A percentile compares a stretch with the other conserved stretches of the same genome.
These are phyloP conservation scores for Benincasa hispida DNA, from an alignment of 306 rosid species.

Conservation along the genomic window DNA sequence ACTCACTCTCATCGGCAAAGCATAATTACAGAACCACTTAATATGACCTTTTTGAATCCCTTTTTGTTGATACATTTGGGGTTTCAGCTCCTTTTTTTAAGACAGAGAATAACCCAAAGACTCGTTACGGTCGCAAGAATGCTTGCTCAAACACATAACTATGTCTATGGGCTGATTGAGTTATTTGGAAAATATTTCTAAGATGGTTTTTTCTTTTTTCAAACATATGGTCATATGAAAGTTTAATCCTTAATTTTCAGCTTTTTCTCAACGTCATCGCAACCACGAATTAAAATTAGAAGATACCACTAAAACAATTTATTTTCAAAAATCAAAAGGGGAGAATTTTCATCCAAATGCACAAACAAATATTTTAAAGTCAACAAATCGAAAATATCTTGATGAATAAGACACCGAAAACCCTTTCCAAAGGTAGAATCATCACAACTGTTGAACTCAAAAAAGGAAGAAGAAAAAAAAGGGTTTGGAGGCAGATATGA, in stretches of 20 bases:
- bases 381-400: too few relatives aligned
- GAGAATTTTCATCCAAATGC: background rate
- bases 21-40: too few relatives aligned
- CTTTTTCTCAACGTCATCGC: background rate
- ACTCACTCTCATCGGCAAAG: too few relatives aligned
- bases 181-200: background rate
- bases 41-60: too few relatives aligned
- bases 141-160: too few relatives aligned
- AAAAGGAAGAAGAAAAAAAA: background rate
- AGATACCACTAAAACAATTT: background rate
- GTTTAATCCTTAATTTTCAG: background rate
- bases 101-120: too few relatives aligned
- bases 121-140: too few relatives aligned
- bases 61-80: too few relatives aligned
- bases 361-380: background rate
- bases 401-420: background rate
- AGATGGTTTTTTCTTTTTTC: background rate
- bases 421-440: too few relatives aligned
- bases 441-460: too few relatives aligned
- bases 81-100: too few relatives aligned
- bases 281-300: background rate
- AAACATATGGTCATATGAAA: background rate
- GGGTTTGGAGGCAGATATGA: background rate
- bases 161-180: background rate
- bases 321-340: background rate